phyloP scores from a whole-genome alignment of 148 eudicot genomes.

The Hydrangea macrophylla region DNA sequence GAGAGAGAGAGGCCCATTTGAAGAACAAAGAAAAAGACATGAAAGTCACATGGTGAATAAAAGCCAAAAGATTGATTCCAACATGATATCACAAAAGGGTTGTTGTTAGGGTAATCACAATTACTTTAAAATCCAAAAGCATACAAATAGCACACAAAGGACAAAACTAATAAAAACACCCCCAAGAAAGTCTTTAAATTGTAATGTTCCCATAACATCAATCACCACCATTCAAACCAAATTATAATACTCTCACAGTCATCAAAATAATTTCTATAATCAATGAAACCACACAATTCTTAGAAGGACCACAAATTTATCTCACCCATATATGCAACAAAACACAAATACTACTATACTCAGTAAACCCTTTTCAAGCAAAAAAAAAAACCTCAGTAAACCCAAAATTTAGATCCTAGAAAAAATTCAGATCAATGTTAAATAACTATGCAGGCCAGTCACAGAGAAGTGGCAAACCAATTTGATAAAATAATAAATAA shows the following conservation, averaged over 20 bases:
- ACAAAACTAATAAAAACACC: conserved; percentile 2
- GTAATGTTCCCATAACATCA: not conserved
- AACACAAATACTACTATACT: no score
- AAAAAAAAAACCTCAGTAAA: no score
- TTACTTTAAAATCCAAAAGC: not conserved
- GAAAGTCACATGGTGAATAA: not conserved
- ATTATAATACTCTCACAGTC: not conserved
- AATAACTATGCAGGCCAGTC: not conserved
- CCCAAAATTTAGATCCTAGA: not conserved
- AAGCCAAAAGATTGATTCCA: not conserved
- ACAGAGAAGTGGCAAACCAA: no score
- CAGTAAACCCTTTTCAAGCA: no score
- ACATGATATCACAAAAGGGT: not conserved
- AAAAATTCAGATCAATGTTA: no score
- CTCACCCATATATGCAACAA: not conserved
- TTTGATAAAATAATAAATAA: not conserved
- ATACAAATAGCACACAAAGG: conserved; percentile 4
- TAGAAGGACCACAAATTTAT: no score
- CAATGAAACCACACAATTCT: no score
- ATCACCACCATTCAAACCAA: not conserved
- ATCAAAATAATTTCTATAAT: no score
- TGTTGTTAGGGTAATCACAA: not conserved
- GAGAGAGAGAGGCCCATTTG: not conserved
- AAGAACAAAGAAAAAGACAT: not conserved
- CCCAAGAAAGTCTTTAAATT: not conserved